Evolutionary conservation across 495 filamentous ascomycete species (phyloP).

Genomic region (Massariosphaeria phaeospora): DNA sequence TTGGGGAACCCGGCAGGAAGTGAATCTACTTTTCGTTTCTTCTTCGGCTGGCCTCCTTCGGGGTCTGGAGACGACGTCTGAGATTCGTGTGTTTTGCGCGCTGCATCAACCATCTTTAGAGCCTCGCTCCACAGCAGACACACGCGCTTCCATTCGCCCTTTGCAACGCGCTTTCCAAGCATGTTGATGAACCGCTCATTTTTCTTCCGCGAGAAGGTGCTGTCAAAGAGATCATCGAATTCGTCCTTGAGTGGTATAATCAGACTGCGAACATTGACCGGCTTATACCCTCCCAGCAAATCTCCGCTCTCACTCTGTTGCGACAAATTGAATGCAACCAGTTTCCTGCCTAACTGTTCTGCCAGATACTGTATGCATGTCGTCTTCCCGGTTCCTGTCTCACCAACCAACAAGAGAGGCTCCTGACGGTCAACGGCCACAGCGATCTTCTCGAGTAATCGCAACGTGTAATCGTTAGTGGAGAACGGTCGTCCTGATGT

Average conservation of each 20-base stretch:
- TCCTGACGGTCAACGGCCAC: constrained; percentile 77
- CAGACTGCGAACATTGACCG: constrained; percentile 80
- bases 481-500: constrained; percentile 57
- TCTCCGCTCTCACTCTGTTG: constrained; percentile 96
- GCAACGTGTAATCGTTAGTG: constrained; percentile 63
- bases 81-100: constrained; percentile 46
- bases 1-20: constrained; percentile 27
- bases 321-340: constrained; percentile 88
- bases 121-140: constrained; percentile 86
- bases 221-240: constrained; percentile 81
- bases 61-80: constrained; percentile 38
- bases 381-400: constrained; percentile 98
- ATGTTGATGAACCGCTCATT: constrained; percentile 81
- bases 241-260: constrained; percentile 87
- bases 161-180: constrained; percentile 70
- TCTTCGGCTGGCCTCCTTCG: constrained; percentile 60
- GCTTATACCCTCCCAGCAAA: constrained; percentile 91
- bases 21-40: constrained; percentile 77
- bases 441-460: constrained; percentile 77
- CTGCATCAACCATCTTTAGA: constrained; percentile 71
- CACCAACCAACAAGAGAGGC: constrained; percentile 87
- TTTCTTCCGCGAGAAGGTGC: constrained; percentile 77
- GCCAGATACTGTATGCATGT: constrained; percentile 91
- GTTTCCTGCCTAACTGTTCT: constrained; percentile 68
- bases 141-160: constrained; percentile 75